Percentiles rank a stretch among this genome's conserved stretches.
Conservation (phyloP, 495 filamentous ascomycete genomes). For the Thozetella sp. region DNA sequence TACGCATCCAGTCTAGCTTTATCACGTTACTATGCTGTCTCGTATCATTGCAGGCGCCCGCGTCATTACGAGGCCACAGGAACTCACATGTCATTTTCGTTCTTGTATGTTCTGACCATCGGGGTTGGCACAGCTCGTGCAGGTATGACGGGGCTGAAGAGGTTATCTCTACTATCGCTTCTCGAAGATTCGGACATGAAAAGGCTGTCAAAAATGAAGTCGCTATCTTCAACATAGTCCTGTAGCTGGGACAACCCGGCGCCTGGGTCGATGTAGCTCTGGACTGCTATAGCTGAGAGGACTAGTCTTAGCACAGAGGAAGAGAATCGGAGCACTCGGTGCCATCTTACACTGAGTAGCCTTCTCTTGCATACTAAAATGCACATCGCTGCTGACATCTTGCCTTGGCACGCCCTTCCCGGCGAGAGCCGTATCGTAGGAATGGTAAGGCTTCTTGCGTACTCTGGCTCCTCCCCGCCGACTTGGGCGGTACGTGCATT, state of each 20-base stretch:
- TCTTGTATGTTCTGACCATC: constrained; percentile 4
- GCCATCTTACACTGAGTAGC: no score
- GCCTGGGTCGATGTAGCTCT: constrained; percentile 7
- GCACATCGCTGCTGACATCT: no score
- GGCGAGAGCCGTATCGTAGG: background rate
- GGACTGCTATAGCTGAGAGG: background rate
- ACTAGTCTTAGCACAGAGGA: background rate
- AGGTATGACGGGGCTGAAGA: background rate
- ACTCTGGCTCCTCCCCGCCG: constrained; percentile 6
- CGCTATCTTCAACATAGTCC: constrained; percentile 2
- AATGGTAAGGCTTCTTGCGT: background rate
- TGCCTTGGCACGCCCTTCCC: background rate
- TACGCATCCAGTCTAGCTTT: background rate
- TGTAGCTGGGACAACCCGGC: constrained; percentile 8
- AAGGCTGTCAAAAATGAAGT: constrained; percentile 9
- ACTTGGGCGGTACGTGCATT: constrained; percentile 6
- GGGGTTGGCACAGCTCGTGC: background rate
- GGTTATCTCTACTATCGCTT: background rate
- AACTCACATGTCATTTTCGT: constrained; percentile 6
- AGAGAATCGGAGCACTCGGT: background rate
- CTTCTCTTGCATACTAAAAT: no score
- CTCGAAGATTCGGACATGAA: background rate
- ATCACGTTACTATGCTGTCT: background rate
- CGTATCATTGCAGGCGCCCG: no score
- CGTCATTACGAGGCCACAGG: no score